phyloP scores from a whole-genome alignment of 1,284 basidiomycete species.

The Sporisorium exsertum region DNA sequence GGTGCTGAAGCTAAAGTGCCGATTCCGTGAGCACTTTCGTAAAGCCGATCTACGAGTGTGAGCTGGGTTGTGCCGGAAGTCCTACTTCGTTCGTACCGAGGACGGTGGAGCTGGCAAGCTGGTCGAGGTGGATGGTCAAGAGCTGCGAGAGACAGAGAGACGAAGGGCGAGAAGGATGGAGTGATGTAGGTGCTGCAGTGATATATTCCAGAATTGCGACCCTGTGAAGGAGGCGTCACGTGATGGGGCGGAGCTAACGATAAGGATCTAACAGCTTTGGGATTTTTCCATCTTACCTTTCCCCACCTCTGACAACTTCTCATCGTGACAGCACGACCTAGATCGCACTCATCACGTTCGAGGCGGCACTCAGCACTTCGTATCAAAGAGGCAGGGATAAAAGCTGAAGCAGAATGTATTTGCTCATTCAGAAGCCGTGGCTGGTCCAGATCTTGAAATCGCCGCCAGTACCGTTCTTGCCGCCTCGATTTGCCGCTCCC shows the following conservation, averaged over 20 bases:
- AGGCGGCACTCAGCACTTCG: background rate
- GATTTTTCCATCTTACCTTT: background rate
- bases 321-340: background rate
- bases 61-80: background rate
- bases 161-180: background rate
- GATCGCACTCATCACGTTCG: background rate
- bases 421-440: conserved; percentile 27
- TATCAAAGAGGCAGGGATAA: background rate
- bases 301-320: background rate
- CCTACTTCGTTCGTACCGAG: background rate
- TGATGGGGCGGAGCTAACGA: conserved; percentile 3
- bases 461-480: conserved; percentile 9
- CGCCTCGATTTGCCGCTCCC: background rate
- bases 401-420: background rate
- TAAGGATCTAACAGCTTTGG: conserved; percentile 5
- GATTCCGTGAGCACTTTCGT: background rate
- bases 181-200: conserved; percentile 10
- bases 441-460: conserved; percentile 47
- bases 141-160: background rate
- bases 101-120: background rate
- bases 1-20: background rate
- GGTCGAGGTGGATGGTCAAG: conserved; percentile 1
- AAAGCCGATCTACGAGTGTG: background rate
- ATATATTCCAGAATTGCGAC: conserved; percentile 30
- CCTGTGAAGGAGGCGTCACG: conserved; percentile 23